Percentiles rank a stretch among this genome's conserved stretches.
Evolutionary conservation across 108 stramenopile genomes (phyloP).

Genomic region (Cyclostephanos invisitatus): DNA sequence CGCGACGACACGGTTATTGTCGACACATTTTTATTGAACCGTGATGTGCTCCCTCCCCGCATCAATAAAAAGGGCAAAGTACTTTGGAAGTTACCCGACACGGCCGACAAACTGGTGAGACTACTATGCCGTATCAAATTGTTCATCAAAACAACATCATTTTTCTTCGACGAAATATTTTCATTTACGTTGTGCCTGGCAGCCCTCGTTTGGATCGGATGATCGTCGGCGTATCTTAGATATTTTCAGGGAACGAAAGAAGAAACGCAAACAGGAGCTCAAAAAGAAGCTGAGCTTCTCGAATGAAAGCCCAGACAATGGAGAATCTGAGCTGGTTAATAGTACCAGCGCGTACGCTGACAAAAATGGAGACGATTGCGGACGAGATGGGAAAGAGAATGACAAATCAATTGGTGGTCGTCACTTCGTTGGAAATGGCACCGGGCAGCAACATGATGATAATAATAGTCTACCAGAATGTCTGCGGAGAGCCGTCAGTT

Average conservation of each 20-base stretch:
- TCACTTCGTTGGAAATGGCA: background rate
- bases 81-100: slow-evolving; percentile 70
- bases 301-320: slow-evolving; percentile 3
- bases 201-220: slow-evolving; percentile 73
- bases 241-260: slow-evolving; percentile 77
- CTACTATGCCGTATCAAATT: background rate
- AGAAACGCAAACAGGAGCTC: slow-evolving; percentile 58
- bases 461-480: slow-evolving; percentile 1
- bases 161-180: background rate
- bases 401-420: slow-evolving; percentile 6
- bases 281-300: slow-evolving; percentile 33
- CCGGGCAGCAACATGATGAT: background rate
- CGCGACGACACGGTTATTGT: slow-evolving; percentile 67
- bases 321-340: background rate
- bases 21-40: slow-evolving; percentile 58
- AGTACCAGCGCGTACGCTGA: slow-evolving; percentile 1
- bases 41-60: slow-evolving; percentile 66
- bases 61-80: slow-evolving; percentile 69
- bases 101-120: slow-evolving; percentile 38
- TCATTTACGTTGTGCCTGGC: background rate
- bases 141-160: background rate
- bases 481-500: background rate
- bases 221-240: slow-evolving; percentile 78
- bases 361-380: slow-evolving; percentile 8
- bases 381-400: slow-evolving; percentile 23